Percentiles rank a stretch among this genome's conserved stretches.
phyloP scores from a whole-genome alignment of 2,329 filamentous ascomycete genomes.

The Paraphoma chrysanthemicola region DNA sequence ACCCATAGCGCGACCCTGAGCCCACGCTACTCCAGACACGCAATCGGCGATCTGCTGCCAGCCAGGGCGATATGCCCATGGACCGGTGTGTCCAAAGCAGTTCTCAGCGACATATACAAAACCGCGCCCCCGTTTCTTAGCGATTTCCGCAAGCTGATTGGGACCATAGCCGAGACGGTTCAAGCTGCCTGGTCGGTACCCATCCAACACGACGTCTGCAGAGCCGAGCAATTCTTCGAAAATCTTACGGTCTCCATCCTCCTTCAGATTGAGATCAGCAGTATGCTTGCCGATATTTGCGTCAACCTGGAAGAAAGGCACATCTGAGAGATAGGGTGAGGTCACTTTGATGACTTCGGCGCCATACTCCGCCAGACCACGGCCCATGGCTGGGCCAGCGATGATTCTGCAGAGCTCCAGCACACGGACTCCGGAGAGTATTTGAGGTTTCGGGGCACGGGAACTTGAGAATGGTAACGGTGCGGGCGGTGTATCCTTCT shows the following conservation, averaged over 20 bases:
- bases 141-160: conserved; percentile 60
- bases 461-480: conserved; percentile 55
- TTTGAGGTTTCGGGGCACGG: conserved; percentile 41
- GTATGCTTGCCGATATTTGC: conserved; percentile 76
- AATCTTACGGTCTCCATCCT: conserved; percentile 56
- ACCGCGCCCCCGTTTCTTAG: conserved; percentile 64
- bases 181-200: conserved; percentile 72
- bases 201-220: conserved; percentile 72
- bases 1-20: conserved; percentile 68
- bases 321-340: conserved; percentile 70
- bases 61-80: conserved; percentile 69
- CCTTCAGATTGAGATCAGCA: conserved; percentile 68
- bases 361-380: conserved; percentile 76
- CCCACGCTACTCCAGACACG: conserved; percentile 66
- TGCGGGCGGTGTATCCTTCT: conserved; percentile 57
- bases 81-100: conserved; percentile 71
- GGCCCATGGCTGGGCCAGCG: conserved; percentile 74
- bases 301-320: conserved; percentile 76
- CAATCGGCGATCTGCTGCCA: conserved; percentile 78
- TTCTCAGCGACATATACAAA: conserved; percentile 75
- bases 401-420: conserved; percentile 79
- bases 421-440: conserved; percentile 70
- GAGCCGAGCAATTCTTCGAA: conserved; percentile 68
- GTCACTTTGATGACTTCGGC: conserved; percentile 77
- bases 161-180: conserved; percentile 69